Percentiles rank a stretch among this genome's conserved stretches.
Conservation (phyloP, 2,329 filamentous ascomycete genomes). For the Pleoardoris graminearum region DNA sequence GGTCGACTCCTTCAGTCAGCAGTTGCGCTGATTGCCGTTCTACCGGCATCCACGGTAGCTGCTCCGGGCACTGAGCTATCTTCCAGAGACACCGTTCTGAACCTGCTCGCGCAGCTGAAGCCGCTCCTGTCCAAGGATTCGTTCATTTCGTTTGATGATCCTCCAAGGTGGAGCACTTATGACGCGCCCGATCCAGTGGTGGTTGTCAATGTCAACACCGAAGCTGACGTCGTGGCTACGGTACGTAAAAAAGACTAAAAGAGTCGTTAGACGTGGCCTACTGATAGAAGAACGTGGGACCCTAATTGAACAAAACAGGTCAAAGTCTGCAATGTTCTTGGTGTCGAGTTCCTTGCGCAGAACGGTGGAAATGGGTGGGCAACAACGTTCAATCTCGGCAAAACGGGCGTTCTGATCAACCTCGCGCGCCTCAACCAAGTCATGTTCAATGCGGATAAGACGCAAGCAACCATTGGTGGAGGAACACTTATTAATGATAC, state of each 20-base stretch:
- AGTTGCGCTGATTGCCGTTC: too few relatives aligned
- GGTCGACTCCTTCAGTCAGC: too few relatives aligned
- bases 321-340: slow-evolving; percentile 5
- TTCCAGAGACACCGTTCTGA: too few relatives aligned
- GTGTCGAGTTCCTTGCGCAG: slow-evolving; percentile 22
- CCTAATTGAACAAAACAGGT: slow-evolving; percentile 15
- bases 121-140: neutral
- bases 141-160: too few relatives aligned
- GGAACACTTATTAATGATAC: slow-evolving; percentile 38
- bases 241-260: slow-evolving; percentile 2
- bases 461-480: slow-evolving; percentile 19
- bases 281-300: neutral
- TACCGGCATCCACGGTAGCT: too few relatives aligned
- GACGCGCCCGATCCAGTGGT: slow-evolving; percentile 9
- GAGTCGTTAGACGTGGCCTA: neutral
- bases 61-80: too few relatives aligned
- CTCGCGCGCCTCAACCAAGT: slow-evolving; percentile 21
- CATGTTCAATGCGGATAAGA: slow-evolving; percentile 20
- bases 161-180: slow-evolving; percentile 17
- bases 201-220: slow-evolving; percentile 17
- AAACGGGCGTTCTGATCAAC: slow-evolving; percentile 25
- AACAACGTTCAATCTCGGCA: slow-evolving; percentile 9
- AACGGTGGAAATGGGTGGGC: slow-evolving; percentile 28
- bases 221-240: slow-evolving; percentile 16
- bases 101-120: too few relatives aligned